Evolutionary conservation across 441 rosid species (phyloP), one percentile per base, ranked within the genome.

Genomic region (Kokia cookei): DNA sequence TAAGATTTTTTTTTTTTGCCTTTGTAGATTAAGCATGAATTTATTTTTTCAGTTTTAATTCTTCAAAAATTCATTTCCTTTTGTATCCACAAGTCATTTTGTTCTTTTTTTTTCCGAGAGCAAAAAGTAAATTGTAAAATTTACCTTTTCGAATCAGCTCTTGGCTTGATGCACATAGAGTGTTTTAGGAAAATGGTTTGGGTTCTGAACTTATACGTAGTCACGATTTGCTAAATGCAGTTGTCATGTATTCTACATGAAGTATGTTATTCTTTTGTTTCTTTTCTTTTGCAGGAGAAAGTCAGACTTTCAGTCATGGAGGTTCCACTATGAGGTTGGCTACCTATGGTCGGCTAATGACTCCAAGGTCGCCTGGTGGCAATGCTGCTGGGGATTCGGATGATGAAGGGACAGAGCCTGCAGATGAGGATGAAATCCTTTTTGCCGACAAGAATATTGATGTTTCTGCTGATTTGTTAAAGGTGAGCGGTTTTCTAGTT

Each of bases 321-420:
- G 74, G 87, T 75, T 82, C 89, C 14, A 60, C 73, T 60, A 37
- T 82, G 51, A 84, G 93, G 80, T 72, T 86, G 69, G 78, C 86
- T 35, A 77, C 84, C 74, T 54, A 80, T 76, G 81, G 86, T 54
- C 80, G 89, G 73, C 74, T 81, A 59, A 69, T 78, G 80, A 83
- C 93, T 72, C 92, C 94, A 0, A 84, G 85, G 75, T 86, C 94
- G 40, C 89, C 90, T 1, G 80, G 84, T 64, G 83, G 79, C 17
- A 83, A 75, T 80, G 81, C 83, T 29, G 43, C 73, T 14, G 84
- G 73, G 67, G 94, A 85, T 57, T 90, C 92, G 27, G 94, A 88
- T 2, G 94, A 90, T 26, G 94, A 86, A 69, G 88, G 83, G 54
- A 87, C 86, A 35, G 90, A 82, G 73, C 64, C 63, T 79, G 86